phyloP scores from a whole-genome alignment of 129 eudicot species.

The Artemisia tridentata region DNA sequence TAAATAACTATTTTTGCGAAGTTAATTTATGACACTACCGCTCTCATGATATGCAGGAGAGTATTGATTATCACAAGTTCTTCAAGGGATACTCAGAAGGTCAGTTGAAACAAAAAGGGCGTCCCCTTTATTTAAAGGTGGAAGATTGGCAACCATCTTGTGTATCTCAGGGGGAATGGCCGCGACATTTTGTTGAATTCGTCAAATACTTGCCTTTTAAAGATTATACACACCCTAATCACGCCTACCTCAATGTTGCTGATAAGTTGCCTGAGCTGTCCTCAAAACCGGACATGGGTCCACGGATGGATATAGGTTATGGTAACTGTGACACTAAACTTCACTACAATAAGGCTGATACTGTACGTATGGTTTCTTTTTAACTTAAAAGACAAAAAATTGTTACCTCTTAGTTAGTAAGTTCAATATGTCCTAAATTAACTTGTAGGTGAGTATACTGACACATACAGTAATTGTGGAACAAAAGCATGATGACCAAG shows the following conservation, averaged over 20 bases:
- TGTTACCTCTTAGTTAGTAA: not conserved
- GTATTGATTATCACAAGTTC: slow-evolving; percentile 36
- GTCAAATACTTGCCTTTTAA: slow-evolving; percentile 45
- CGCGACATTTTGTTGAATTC: slow-evolving; percentile 55
- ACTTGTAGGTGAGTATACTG: slow-evolving; percentile 46
- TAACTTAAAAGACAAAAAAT: not conserved
- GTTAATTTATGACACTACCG: not conserved
- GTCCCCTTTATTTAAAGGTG: slow-evolving; percentile 44
- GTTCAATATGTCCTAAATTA: not conserved
- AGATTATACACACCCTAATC: slow-evolving; percentile 48
- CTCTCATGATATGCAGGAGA: slow-evolving; percentile 37
- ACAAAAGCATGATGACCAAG: slow-evolving; percentile 25
- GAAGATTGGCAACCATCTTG: slow-evolving; percentile 62
- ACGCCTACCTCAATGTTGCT: slow-evolving; percentile 51
- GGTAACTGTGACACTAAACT: slow-evolving; percentile 59
- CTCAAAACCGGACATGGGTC: slow-evolving; percentile 58
- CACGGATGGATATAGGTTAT: slow-evolving; percentile 61
- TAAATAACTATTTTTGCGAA: not conserved
- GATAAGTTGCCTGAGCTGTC: slow-evolving; percentile 29
- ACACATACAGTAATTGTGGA: slow-evolving; percentile 45
- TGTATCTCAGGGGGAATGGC: slow-evolving; percentile 38
- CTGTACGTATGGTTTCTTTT: slow-evolving; percentile 44
- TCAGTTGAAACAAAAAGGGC: not conserved
- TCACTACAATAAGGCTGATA: slow-evolving; percentile 59
- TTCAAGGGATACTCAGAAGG: slow-evolving; percentile 45